phyloP scores from a whole-genome alignment of 345 rosid genomes.

The Citrus reticulata region DNA sequence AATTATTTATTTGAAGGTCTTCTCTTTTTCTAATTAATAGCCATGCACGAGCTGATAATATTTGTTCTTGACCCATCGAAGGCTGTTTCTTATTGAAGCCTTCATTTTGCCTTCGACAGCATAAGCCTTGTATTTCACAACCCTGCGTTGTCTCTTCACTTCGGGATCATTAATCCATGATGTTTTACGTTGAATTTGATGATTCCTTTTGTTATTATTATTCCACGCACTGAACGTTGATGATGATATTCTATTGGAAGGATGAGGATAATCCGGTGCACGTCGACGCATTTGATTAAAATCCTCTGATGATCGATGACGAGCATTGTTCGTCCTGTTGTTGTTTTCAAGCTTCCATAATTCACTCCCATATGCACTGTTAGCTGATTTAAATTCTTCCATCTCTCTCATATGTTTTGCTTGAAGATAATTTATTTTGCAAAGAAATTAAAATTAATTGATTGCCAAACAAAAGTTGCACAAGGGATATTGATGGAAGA shows the following conservation, averaged over 20 bases:
- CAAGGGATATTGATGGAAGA: background rate
- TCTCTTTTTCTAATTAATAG: background rate
- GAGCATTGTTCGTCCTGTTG: too few species aligned
- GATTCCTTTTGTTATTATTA: background rate
- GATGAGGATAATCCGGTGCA: background rate
- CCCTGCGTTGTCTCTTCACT: constrained; percentile 36
- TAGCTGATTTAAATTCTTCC: constrained; percentile 7
- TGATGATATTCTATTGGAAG: background rate
- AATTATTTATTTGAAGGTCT: too few species aligned
- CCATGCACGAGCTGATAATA: constrained; percentile 28
- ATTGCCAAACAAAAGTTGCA: too few species aligned
- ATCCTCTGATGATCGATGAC: background rate
- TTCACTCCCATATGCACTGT: background rate
- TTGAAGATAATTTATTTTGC: background rate
- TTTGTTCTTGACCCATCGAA: constrained; percentile 47
- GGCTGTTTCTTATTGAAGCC: constrained; percentile 25
- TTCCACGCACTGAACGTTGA: background rate
- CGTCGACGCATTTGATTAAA: background rate
- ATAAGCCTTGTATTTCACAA: constrained; percentile 36
- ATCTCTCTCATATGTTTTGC: constrained; percentile 2
- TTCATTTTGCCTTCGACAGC: constrained; percentile 31
- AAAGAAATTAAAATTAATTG: background rate
- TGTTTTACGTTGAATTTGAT: background rate
- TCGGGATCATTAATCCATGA: constrained; percentile 25
- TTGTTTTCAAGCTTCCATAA: background rate